Evolutionary conservation across 345 rosid genomes (phyloP), one percentile per base, ranked within the genome.

Genomic region (Camelina neglecta): DNA sequence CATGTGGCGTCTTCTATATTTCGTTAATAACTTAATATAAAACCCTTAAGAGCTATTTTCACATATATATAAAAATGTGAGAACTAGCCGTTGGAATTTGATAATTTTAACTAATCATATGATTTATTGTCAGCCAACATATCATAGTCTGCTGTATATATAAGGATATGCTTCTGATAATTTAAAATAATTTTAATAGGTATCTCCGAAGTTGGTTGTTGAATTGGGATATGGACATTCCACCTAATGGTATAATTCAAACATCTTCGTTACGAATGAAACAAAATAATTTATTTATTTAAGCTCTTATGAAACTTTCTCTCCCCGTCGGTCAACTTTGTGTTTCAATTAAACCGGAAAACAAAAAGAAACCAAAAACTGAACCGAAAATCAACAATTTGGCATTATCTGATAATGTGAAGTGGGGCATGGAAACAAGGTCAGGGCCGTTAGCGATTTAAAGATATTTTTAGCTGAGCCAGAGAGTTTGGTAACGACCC

Each of bases 401-500:
- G 70, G 70, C 75, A 54, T 16, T 53, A 69, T 62, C 21, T 69
- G 64, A 8, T 42, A 67, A 8, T 7, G 38, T 61, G 48, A 41
- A 31, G 73, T 75, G 79, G 75, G 79, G 8, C 51, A 69, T 42
- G 41, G 15, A 60, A 60, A 67, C 6, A 36, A 26, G 44, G 48
- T 20, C 20, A 68, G 58, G 74, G 69, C 64, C 79, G 69, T 75
- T 69, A 61, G 56, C 55, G 63, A 18, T 72, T 35, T 36, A 38
- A 62, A 62, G 42, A 62, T 50, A 45, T 29, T 60, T 2, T 54
- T 54, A 54, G 64, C 54, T 24, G 55, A 56, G 80, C 60, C 80
- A 76, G 71, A 47, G 75, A 38, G 65, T 64, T 58, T 66, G 81
- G 76, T 77, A 77, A 77, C 72, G 81, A 78, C 73, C 73, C 69